These are phyloP conservation scores for Ophidiomyces ophidiicola DNA, from an alignment of 2,329 filamentous ascomycete species.

Conservation along the genomic window DNA sequence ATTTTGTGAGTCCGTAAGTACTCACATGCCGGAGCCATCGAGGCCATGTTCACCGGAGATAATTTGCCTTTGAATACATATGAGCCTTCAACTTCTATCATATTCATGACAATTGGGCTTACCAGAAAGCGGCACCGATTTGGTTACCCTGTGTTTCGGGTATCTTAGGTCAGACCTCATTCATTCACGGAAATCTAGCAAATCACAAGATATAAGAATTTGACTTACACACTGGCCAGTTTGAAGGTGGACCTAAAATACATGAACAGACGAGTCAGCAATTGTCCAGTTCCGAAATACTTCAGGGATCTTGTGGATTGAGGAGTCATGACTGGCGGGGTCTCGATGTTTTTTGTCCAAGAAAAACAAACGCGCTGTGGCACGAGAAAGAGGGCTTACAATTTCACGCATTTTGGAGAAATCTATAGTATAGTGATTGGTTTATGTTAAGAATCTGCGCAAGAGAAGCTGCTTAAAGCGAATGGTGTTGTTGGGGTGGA, in stretches of 20 bases:
- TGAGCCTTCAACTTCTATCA: not conserved
- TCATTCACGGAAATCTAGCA: not conserved
- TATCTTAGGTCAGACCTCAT: slow-evolving; percentile 23
- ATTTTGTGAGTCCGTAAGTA: not conserved
- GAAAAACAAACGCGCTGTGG: slow-evolving; percentile 26
- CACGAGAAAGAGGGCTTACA: slow-evolving; percentile 39
- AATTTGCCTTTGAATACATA: slow-evolving; percentile 12
- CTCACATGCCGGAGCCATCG: slow-evolving; percentile 15
- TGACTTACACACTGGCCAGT: slow-evolving; percentile 95
- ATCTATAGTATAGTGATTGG: slow-evolving; percentile 13
- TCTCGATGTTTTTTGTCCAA: slow-evolving; percentile 16
- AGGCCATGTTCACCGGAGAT: slow-evolving; percentile 15
- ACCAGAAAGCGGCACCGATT: slow-evolving; percentile 99
- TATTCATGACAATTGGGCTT: slow-evolving; percentile 28
- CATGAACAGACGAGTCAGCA: slow-evolving; percentile 30
- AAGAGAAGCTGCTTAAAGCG: not conserved
- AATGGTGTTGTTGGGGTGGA: slow-evolving; percentile 13
- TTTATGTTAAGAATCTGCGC: slow-evolving; percentile 9
- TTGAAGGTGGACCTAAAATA: slow-evolving; percentile 87
- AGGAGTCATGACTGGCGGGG: slow-evolving; percentile 21
- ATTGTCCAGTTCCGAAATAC: not conserved
- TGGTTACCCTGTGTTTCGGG: slow-evolving; percentile 73
- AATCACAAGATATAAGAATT: slow-evolving; percentile 10
- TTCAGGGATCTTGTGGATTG: slow-evolving; percentile 11
- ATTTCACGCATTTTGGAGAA: slow-evolving; percentile 58